phyloP scores from a whole-genome alignment of 257 asterid genomes.

The Nicotiana tomentosiformis region DNA sequence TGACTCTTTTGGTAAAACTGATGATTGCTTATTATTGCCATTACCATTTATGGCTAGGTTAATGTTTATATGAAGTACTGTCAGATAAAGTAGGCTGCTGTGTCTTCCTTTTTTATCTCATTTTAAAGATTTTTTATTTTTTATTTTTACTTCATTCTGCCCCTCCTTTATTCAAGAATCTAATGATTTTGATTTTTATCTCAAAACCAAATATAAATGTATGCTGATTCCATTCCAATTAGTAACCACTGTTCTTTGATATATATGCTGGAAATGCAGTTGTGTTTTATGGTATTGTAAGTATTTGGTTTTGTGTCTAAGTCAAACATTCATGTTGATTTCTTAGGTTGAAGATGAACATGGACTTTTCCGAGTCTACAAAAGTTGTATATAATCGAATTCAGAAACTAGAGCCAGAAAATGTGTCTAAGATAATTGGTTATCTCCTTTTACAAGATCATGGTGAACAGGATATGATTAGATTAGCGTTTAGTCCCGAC shows the following conservation, averaged over 20 bases:
- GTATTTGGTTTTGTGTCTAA: background rate
- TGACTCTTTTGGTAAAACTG: background rate
- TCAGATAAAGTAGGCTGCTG: background rate
- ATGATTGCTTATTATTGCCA: background rate
- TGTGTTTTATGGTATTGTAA: background rate
- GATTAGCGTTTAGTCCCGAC: slow-evolving; percentile 80
- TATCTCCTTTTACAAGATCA: slow-evolving; percentile 43
- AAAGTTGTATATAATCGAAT: slow-evolving; percentile 54
- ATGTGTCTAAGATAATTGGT: slow-evolving; percentile 61
- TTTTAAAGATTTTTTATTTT: background rate
- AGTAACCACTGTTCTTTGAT: background rate
- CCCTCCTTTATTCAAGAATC: background rate
- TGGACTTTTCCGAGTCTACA: background rate
- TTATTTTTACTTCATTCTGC: background rate
- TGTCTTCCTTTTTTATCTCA: background rate
- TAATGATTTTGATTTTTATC: background rate
- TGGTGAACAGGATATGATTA: slow-evolving; percentile 68
- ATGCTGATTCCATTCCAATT: background rate
- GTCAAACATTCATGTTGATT: background rate
- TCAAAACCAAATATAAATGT: background rate
- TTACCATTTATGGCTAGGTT: background rate
- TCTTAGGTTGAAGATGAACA: slow-evolving; percentile 9
- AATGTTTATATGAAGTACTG: background rate
- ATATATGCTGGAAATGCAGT: background rate
- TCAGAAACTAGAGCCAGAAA: slow-evolving; percentile 53